phyloP scores from a whole-genome alignment of 2,329 filamentous ascomycete species.

The Alternaria infectoria region DNA sequence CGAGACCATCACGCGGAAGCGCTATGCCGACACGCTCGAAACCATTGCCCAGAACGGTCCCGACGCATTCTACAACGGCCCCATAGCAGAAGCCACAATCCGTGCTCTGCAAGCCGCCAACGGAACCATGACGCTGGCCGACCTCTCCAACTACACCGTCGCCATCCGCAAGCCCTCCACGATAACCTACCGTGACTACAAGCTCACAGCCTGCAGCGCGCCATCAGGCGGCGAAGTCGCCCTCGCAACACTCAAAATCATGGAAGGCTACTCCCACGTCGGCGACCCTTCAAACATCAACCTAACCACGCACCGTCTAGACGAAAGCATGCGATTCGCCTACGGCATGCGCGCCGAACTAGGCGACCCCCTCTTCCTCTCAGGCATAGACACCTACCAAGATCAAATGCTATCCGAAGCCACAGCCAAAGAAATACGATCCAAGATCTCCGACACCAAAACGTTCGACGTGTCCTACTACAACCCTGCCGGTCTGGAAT shows the following conservation, averaged over 20 bases:
- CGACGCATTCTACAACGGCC: conserved; percentile 75
- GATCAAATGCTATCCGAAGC: conserved; percentile 67
- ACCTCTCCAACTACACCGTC: conserved; percentile 76
- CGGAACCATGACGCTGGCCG: conserved; percentile 84
- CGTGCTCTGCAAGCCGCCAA: conserved; percentile 69
- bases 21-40: conserved; percentile 81
- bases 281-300: conserved; percentile 64
- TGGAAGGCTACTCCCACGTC: conserved; percentile 76
- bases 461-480: conserved; percentile 79
- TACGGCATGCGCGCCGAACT: conserved; percentile 79
- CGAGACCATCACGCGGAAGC: conserved; percentile 78
- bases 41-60: conserved; percentile 75
- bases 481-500: conserved; percentile 70
- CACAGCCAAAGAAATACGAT: conserved; percentile 65
- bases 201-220: conserved; percentile 71
- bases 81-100: conserved; percentile 77
- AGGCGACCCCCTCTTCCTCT: conserved; percentile 80
- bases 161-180: conserved; percentile 66
- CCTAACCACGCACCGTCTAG: conserved; percentile 79
- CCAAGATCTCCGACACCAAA: conserved; percentile 71
- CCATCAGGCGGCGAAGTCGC: conserved; percentile 81
- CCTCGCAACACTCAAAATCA: conserved; percentile 78
- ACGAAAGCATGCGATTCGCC: conserved; percentile 88
- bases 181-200: conserved; percentile 67
- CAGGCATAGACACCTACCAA: conserved; percentile 69